Conservation (phyloP, 768 basidiomycete species). For the Hygrocybe coccinea region DNA sequence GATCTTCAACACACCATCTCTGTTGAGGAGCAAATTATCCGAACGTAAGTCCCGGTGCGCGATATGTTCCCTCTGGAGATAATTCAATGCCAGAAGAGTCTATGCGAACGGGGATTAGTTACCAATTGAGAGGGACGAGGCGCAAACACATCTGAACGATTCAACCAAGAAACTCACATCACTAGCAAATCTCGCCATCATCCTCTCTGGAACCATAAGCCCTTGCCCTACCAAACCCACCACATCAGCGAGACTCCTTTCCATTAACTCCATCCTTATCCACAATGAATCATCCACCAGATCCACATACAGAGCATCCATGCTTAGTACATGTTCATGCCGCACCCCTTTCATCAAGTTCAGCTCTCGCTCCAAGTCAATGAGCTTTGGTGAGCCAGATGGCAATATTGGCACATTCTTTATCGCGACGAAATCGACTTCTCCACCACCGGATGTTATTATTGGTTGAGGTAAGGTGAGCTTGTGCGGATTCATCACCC, state of each 20-base stretch:
- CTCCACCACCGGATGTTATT: constrained; percentile 32
- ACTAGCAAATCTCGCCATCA: constrained; percentile 67
- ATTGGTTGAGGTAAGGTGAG: constrained; percentile 38
- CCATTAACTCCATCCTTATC: constrained; percentile 90
- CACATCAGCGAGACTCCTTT: constrained; percentile 79
- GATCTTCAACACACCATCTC: constrained; percentile 66
- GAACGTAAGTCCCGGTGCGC: constrained; percentile 83
- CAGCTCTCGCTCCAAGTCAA: constrained; percentile 59
- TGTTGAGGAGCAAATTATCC: constrained; percentile 74
- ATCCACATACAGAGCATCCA: constrained; percentile 70
- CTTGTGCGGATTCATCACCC: constrained; percentile 32
- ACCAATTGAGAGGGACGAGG: not conserved
- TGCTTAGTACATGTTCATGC: constrained; percentile 58
- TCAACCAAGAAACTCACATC: constrained; percentile 50
- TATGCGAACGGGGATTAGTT: constrained; percentile 25
- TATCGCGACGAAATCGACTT: constrained; percentile 59
- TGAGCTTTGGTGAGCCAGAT: constrained; percentile 55
- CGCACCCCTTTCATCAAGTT: constrained; percentile 50
- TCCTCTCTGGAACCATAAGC: constrained; percentile 59
- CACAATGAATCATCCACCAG: constrained; percentile 63
- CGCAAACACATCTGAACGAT: not conserved
- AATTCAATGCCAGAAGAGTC: constrained; percentile 63
- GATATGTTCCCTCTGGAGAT: constrained; percentile 58
- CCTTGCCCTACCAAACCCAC: constrained; percentile 60
- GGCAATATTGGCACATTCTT: constrained; percentile 64